Evolutionary conservation across 2,329 filamentous ascomycete species (phyloP), one percentile per base, ranked within the genome.

Genomic region (Cadophora sp.): DNA sequence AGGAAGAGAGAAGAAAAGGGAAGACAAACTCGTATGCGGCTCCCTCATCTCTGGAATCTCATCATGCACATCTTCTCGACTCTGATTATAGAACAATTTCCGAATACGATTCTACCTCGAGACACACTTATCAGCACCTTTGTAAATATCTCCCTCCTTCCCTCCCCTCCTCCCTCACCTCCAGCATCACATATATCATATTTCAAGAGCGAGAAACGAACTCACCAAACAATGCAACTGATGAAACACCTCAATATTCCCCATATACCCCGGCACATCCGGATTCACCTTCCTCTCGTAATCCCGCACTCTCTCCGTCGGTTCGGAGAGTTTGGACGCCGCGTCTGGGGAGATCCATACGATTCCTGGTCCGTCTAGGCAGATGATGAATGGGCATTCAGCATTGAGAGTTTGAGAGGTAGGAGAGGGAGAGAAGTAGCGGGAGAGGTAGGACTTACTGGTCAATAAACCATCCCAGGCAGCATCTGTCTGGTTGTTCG

Each of bases 141-240:
- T n/a, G n/a, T n/a, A n/a, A n/a, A n/a, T n/a, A n/a, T n/a, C n/a
- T n/a, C n/a, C n/a, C n/a, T n/a, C n/a, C n/a, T n/a, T n/a, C n/a
- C n/a, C n/a, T n/a, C n/a, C n/a, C n/a, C n/a, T n/a, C n/a, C n/a
- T n/a, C n/a, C n/a, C n/a, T n/a, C n/a, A n/a, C n/a, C n/a, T n/a
- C 14, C 37, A 43, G 7, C 37, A 43, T 6, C 11, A 34, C 37
- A 12, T 9, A 16, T 43, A 43, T 43, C 37, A 9, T 12, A 43
- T 12, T 14, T 26, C 22, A 26, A 27, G 22, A 51, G 14, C n/a
- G 8, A 51, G 4, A 16, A 51, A 16, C 8, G 6, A 27, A 16
- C 48, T 51, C 11, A 51, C 48, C 12, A 51, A 24, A 27, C 48
- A 51, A 51, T 51, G 48, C 48, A 51, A 27, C 48, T 51, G 48